Conservation (phyloP, 495 filamentous ascomycete species). For the Lepraria neglecta region DNA sequence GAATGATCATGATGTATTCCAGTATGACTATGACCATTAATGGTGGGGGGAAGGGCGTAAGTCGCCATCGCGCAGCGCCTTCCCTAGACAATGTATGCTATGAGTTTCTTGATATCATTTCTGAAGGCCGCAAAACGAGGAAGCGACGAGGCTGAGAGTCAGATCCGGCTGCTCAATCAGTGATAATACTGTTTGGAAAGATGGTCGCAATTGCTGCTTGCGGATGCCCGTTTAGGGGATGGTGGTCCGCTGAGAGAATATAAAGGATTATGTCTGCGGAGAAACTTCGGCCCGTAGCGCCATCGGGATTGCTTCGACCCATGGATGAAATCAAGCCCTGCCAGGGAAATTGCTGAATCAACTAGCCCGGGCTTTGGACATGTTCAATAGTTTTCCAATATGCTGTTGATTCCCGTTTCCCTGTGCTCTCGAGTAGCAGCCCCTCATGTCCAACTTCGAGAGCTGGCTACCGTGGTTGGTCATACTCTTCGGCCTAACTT, state of each 20-base stretch:
- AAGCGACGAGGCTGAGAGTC: background rate
- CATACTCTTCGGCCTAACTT: slow-evolving; percentile 44
- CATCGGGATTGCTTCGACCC: background rate
- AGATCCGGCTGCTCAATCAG: slow-evolving; percentile 3
- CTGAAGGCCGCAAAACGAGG: background rate
- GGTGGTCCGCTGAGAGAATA: background rate
- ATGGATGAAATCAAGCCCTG: background rate
- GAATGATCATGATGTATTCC: slow-evolving; percentile 23
- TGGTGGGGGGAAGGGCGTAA: slow-evolving; percentile 21
- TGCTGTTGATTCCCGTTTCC: background rate
- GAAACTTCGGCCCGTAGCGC: slow-evolving; percentile 2
- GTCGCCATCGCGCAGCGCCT: slow-evolving; percentile 23
- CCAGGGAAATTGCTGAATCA: background rate
- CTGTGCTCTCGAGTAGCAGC: background rate
- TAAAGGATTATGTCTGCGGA: background rate
- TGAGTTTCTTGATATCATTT: slow-evolving; percentile 4
- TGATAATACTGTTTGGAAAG: slow-evolving; percentile 1
- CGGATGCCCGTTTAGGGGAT: slow-evolving; percentile 5
- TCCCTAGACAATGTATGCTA: slow-evolving; percentile 14
- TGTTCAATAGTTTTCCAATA: background rate
- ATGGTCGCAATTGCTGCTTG: slow-evolving; percentile 9
- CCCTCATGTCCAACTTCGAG: slow-evolving; percentile 20
- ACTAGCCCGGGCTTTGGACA: background rate
- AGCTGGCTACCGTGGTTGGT: slow-evolving; percentile 32
- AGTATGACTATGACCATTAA: slow-evolving; percentile 14